A percentile compares a stretch with the other conserved stretches of the same genome.
phyloP scores from a whole-genome alignment of 495 filamentous ascomycete genomes.

The Arthonia radiata region DNA sequence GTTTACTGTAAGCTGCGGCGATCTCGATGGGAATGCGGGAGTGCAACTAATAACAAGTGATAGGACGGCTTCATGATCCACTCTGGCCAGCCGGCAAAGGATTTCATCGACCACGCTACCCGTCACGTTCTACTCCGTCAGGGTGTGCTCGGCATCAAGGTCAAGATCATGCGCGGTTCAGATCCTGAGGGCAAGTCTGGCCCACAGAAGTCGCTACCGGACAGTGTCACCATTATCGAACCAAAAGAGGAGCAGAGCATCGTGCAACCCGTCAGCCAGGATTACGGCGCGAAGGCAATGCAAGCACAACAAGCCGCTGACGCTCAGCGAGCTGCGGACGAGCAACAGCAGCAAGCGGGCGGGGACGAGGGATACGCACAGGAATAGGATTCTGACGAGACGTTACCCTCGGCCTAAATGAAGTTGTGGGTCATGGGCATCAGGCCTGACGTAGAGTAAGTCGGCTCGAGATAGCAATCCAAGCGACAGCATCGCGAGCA shows the following conservation, averaged over 20 bases:
- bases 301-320: slow-evolving; percentile 67
- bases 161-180: slow-evolving; percentile 99
- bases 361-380: too few species aligned
- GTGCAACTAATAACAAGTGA: slow-evolving; percentile 3
- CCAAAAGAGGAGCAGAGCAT: slow-evolving; percentile 95
- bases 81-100: slow-evolving; percentile 96
- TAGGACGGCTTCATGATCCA: slow-evolving; percentile 99
- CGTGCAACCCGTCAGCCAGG: slow-evolving; percentile 80
- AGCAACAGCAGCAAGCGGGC: slow-evolving; percentile 26
- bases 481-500: too few species aligned
- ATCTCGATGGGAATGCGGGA: background rate
- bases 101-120: slow-evolving; percentile 96
- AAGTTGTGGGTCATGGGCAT: too few species aligned
- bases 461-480: too few species aligned
- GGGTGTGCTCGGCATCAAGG: slow-evolving; percentile 99
- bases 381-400: too few species aligned
- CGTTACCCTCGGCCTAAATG: too few species aligned
- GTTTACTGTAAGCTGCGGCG: slow-evolving; percentile 80
- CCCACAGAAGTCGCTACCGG: slow-evolving; percentile 84
- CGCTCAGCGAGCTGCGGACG: slow-evolving; percentile 37
- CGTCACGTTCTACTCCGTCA: slow-evolving; percentile 98
- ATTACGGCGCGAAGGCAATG: slow-evolving; percentile 92
- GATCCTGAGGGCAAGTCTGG: slow-evolving; percentile 98
- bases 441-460: too few species aligned
- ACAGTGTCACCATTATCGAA: slow-evolving; percentile 97